These are phyloP conservation scores for Colletotrichum acutatum DNA, from an alignment of 2,329 filamentous ascomycete species.

Conservation along the genomic window DNA sequence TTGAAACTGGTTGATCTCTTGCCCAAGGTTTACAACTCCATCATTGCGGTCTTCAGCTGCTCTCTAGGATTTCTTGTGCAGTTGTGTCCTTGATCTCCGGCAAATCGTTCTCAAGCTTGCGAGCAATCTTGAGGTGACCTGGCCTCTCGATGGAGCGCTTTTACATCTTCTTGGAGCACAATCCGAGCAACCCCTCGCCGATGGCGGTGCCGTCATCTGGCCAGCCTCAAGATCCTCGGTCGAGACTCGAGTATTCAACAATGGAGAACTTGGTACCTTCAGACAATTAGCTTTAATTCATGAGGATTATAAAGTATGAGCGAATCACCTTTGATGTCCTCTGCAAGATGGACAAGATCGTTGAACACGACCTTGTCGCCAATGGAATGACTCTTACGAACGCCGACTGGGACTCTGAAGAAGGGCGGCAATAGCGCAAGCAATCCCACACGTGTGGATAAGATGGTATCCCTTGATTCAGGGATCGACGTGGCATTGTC, in stretches of 20 bases:
- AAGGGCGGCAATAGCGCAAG: slow-evolving; percentile 52
- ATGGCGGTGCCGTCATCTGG: background rate
- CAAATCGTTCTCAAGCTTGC: background rate
- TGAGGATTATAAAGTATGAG: no score
- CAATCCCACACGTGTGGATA: slow-evolving; percentile 60
- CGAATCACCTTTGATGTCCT: background rate
- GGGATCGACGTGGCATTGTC: slow-evolving; percentile 60
- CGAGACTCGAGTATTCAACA: background rate
- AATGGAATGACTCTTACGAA: slow-evolving; percentile 44
- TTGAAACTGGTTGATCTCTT: background rate
- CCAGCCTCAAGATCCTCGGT: background rate
- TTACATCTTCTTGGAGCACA: slow-evolving; percentile 35
- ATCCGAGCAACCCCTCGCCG: slow-evolving; percentile 33
- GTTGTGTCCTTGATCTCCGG: background rate
- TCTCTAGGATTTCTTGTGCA: background rate
- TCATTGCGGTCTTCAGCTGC: background rate
- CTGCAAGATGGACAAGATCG: slow-evolving; percentile 50
- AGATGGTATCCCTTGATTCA: slow-evolving; percentile 58
- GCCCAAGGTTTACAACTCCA: no score
- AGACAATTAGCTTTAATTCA: background rate
- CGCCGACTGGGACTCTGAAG: slow-evolving; percentile 57
- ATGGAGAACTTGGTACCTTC: background rate
- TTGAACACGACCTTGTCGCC: slow-evolving; percentile 56
- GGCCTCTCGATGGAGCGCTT: background rate
- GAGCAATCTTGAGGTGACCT: background rate